Base-by-base conservation (phyloP, 345 rosid species). In the Gossypium raimondii region DNA sequence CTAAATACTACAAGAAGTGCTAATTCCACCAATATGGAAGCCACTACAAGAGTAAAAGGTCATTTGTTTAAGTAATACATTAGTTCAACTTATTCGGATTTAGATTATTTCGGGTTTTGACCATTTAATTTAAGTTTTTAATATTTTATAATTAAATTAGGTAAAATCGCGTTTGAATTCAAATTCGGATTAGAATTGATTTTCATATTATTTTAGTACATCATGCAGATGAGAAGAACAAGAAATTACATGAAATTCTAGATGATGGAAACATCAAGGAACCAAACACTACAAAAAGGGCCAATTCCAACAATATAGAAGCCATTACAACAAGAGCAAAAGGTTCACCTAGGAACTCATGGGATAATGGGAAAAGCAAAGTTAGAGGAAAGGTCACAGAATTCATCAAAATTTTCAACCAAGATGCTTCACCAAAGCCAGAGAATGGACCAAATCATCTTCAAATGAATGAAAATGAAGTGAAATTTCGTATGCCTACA, bases 401-500 rank as follows among this genome's bases (percentile, higher is more conserved):
- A 16, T 94, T 92, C 76, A 83, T 92, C 55, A 88, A 88, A 72
- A 83, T 89, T 43, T 92, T 92, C 83, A 89, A 82, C 71, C 91
- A 86, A 81, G 97, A 81, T 81, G 18, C 78, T 75, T 67, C 89
- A 63, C n/a, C 78, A 64, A 84, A 81, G 55, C 53, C 71, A 57
- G 78, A 73, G 34, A 73, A 83, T 48, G 72, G 55, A 74, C 79
- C 72, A 73, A 85, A 64, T 47, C 22, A 62, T 73, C 79, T 3
- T 34, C 41, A 34, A 34, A 56, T 77, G 53, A 79, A 45, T 56
- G 66, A 67, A 62, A 45, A 24, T 70, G 77, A 77, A 38, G 86
- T 73, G 74, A 79, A 82, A 13, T 73, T 52, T 48, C 73, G 78
- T 18, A 25, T 58, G 75, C 57, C 77, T 61, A 38, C 53, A 61